Conservation (phyloP, 2,329 filamentous ascomycete species). For the Chrysosporium queenslandicum region DNA sequence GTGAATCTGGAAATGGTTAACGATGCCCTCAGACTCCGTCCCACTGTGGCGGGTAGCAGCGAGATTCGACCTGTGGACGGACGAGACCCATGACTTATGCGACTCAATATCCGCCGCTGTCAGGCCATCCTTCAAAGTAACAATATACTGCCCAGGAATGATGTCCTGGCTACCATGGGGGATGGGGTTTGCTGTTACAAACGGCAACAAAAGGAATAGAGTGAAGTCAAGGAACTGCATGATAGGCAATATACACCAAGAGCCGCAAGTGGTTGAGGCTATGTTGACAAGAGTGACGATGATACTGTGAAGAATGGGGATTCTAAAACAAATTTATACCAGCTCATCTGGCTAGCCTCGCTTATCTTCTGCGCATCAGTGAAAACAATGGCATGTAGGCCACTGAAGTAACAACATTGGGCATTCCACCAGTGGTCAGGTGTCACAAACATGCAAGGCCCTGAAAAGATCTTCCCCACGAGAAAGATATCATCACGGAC, state of each 20-base stretch:
- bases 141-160: conserved; percentile 11
- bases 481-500: not conserved
- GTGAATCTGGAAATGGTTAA: conserved; percentile 10
- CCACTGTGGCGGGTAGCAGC: not conserved
- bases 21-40: conserved; percentile 8
- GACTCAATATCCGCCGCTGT: conserved; percentile 4
- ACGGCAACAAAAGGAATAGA: conserved; percentile 7
- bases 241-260: not conserved
- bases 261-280: not conserved
- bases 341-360: not conserved
- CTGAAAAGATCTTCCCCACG: not conserved
- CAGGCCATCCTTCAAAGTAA: conserved; percentile 12
- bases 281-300: not conserved
- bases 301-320: not conserved
- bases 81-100: conserved; percentile 2
- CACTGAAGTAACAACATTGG: not conserved
- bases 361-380: not conserved
- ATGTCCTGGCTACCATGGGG: conserved; percentile 1
- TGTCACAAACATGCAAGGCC: not conserved
- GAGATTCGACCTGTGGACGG: conserved; percentile 11
- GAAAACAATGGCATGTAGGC: not conserved
- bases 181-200: conserved; percentile 4
- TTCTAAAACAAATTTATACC: not conserved
- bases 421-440: not conserved
- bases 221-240: conserved; percentile 6